Evolutionary conservation across 2,329 filamentous ascomycete species (phyloP).

Genomic region (Penicillium thymicola): DNA sequence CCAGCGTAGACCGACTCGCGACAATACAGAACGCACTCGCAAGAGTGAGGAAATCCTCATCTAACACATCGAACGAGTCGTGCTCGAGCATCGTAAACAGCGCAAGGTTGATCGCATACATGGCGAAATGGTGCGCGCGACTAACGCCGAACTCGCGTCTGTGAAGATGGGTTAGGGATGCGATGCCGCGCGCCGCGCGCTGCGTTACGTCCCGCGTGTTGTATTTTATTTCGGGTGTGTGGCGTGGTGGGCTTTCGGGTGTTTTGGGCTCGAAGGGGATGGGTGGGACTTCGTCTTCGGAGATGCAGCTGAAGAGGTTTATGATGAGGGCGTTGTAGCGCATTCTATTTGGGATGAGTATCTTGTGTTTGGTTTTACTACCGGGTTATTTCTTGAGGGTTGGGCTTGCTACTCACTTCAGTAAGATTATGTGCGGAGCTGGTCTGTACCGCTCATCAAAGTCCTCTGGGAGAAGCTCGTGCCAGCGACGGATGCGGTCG

Average conservation of each 20-base stretch:
- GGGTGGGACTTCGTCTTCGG: slow-evolving; percentile 17
- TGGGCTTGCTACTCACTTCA: slow-evolving; percentile 23
- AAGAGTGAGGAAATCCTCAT: slow-evolving; percentile 35
- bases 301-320: slow-evolving; percentile 34
- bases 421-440: slow-evolving; percentile 34
- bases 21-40: slow-evolving; percentile 34
- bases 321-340: slow-evolving; percentile 36
- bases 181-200: slow-evolving; percentile 33
- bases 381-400: fast-evolving
- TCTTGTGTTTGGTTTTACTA: neutral
- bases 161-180: slow-evolving; percentile 29
- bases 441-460: slow-evolving; percentile 27
- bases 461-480: slow-evolving; percentile 27
- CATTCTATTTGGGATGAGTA: slow-evolving; percentile 25
- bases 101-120: slow-evolving; percentile 40
- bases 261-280: slow-evolving; percentile 24
- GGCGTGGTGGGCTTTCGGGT: slow-evolving; percentile 28
- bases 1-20: slow-evolving; percentile 34
- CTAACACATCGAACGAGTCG: slow-evolving; percentile 31
- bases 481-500: slow-evolving; percentile 30
- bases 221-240: slow-evolving; percentile 20
- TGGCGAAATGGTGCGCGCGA: slow-evolving; percentile 36
- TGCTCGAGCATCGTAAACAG: slow-evolving; percentile 35
- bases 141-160: slow-evolving; percentile 35
- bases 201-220: slow-evolving; percentile 23